Evolutionary conservation across 768 basidiomycete genomes (phyloP), one percentile per base, ranked within the genome.

Genomic region (Vishniacozyma victoriae): DNA sequence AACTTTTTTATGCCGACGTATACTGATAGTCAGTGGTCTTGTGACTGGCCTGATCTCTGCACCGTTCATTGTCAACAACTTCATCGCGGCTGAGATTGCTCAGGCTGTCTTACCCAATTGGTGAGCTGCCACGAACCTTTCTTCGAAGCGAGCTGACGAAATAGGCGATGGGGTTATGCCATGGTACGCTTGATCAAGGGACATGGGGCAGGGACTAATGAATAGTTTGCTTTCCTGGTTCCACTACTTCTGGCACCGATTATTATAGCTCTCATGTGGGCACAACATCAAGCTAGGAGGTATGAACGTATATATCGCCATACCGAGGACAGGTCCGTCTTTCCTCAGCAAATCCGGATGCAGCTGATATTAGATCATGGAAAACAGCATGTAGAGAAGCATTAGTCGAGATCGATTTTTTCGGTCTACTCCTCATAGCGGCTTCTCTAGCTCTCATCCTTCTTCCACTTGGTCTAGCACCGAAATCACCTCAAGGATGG

Each of bases 111-210:
- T 71, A 13, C 65, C 69, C 9, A 63, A 70, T 39, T 57, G 64
- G 56, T 49, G 19, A 23, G 56, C 39, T 14, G 4, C 12, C 23
- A 22, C 16, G 12, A 2, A 4, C 27, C n/a, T 38, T 25, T 1
- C 31, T 13, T 22, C 11, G 16, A 13, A 9, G 9, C 27, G 54
- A 16, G 44, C 50, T 51, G 37, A 51, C 26, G 1, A 37, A n/a
- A 40, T 14, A 72, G 74, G 74, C 57, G 73, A 61, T 75, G 73
- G 72, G 75, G 74, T 22, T 74, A 75, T 58, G 72, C 59, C 22
- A 69, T 73, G 69, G 59, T 59, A 18, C 12, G 52, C 46, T 18
- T 20, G 7, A 12, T 5, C 15, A 7, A 14, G 9, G 22, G 24
- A 27, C 31, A 20, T 22, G 11, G 23, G 5, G 31, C 4, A 9